These are phyloP conservation scores for Phytophthora ohioensis DNA, from an alignment of 352 stramenopile species.

Conservation along the genomic window DNA sequence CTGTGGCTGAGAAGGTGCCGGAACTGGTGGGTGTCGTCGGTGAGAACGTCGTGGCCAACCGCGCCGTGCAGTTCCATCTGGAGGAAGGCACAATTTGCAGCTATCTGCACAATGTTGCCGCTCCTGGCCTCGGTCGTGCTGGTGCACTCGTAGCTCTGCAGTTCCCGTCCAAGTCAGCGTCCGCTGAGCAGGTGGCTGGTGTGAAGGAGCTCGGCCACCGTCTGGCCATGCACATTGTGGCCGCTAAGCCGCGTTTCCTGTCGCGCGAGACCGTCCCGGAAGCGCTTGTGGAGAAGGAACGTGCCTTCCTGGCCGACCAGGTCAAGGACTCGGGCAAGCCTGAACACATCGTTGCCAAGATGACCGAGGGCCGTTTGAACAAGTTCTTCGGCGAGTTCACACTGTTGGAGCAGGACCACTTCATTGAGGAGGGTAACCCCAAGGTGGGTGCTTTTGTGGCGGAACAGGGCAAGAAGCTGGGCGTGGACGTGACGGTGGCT, in stretches of 20 bases:
- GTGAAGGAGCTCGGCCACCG: conserved; percentile 90
- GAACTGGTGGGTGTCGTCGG: conserved; percentile 87
- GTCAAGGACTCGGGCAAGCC: conserved; percentile 90
- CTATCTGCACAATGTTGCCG: conserved; percentile 88
- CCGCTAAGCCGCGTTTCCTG: conserved; percentile 93
- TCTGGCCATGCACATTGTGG: conserved; percentile 97
- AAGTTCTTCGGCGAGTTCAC: conserved; percentile 96
- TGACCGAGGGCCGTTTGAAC: conserved; percentile 91
- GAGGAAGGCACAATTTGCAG: conserved; percentile 79
- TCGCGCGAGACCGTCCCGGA: conserved; percentile 87
- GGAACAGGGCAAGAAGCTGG: conserved; percentile 66
- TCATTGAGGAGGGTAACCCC: conserved; percentile 94
- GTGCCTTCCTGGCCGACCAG: conserved; percentile 91
- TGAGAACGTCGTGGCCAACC: conserved; percentile 87
- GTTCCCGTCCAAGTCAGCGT: conserved; percentile 58
- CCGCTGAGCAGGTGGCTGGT: conserved; percentile 55
- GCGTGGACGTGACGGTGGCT: conserved; percentile 63
- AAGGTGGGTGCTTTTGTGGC: conserved; percentile 88
- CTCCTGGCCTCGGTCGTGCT: conserved; percentile 72
- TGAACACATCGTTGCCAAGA: conserved; percentile 94
- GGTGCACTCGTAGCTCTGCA: conserved; percentile 93
- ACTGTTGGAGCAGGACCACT: conserved; percentile 94
- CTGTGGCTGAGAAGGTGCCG: conserved; percentile 76
- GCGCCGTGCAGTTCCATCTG: conserved; percentile 76
- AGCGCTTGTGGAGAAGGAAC: conserved; percentile 92